phyloP scores from a whole-genome alignment of 768 basidiomycete species.

The Hortiboletus campestris region DNA sequence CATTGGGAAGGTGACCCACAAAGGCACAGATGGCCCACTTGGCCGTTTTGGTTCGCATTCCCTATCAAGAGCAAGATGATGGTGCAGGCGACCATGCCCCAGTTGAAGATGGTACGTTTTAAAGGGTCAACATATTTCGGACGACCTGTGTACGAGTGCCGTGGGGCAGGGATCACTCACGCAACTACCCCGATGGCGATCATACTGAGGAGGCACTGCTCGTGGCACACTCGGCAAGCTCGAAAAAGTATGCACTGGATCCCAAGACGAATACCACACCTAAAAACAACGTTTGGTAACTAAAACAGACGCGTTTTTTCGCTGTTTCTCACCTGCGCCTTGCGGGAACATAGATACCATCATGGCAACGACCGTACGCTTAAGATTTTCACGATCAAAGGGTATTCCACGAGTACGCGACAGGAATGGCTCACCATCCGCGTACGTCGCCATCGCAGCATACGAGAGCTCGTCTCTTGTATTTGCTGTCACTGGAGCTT shows the following conservation, averaged over 20 bases:
- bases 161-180: not conserved
- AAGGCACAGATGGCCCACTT: slow-evolving; percentile 12
- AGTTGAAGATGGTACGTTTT: slow-evolving; percentile 1
- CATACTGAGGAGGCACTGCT: slow-evolving; percentile 28
- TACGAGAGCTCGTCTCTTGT: slow-evolving; percentile 25
- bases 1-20: not conserved
- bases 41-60: not conserved
- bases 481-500: slow-evolving; percentile 20
- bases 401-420: not conserved
- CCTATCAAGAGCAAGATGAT: slow-evolving; percentile 19
- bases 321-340: slow-evolving; percentile 11
- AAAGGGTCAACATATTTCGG: slow-evolving; percentile 22
- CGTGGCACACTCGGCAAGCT: slow-evolving; percentile 30
- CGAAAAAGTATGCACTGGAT: slow-evolving; percentile 33
- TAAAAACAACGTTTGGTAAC: not conserved
- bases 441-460: slow-evolving; percentile 26
- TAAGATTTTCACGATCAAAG: slow-evolving; percentile 10
- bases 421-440: slow-evolving; percentile 22
- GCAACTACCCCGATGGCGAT: slow-evolving; percentile 20
- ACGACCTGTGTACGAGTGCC: slow-evolving; percentile 6
- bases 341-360: slow-evolving; percentile 29
- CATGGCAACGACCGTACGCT: slow-evolving; percentile 23
- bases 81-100: slow-evolving; percentile 2
- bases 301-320: not conserved
- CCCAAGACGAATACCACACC: slow-evolving; percentile 26